phyloP scores from a whole-genome alignment of 257 asterid species.

The Nicotiana attenuata region DNA sequence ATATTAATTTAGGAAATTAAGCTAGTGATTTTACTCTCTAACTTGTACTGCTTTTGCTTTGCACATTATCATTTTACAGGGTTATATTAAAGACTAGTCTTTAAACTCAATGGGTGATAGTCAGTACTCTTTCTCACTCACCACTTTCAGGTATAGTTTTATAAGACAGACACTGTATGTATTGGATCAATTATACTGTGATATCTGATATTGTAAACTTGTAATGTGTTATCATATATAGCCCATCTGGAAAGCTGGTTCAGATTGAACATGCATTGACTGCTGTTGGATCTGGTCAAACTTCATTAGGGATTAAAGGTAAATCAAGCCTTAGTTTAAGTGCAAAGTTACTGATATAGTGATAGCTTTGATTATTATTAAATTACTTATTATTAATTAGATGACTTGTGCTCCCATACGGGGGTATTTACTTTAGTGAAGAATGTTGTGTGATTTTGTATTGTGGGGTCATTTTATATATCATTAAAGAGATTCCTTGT shows the following conservation, averaged over 20 bases:
- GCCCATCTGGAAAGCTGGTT: slow-evolving; percentile 98
- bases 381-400: neutral
- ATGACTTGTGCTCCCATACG: neutral
- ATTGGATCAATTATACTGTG: neutral
- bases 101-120: slow-evolving; percentile 79
- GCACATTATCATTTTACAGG: neutral
- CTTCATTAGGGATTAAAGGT: slow-evolving; percentile 98
- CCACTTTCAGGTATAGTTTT: slow-evolving; percentile 80
- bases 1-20: neutral
- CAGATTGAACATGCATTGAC: slow-evolving; percentile 98
- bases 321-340: neutral
- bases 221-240: slow-evolving; percentile 14
- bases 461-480: neutral
- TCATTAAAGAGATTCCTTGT: neutral
- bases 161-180: neutral
- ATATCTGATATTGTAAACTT: neutral
- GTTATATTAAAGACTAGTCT: neutral
- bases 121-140: slow-evolving; percentile 97
- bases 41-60: neutral
- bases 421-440: neutral
- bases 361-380: neutral
- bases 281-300: slow-evolving; percentile 99
- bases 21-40: neutral
- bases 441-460: neutral
- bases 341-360: neutral